Conservation (phyloP, 768 basidiomycete genomes). For the Amyloporia xantha region DNA sequence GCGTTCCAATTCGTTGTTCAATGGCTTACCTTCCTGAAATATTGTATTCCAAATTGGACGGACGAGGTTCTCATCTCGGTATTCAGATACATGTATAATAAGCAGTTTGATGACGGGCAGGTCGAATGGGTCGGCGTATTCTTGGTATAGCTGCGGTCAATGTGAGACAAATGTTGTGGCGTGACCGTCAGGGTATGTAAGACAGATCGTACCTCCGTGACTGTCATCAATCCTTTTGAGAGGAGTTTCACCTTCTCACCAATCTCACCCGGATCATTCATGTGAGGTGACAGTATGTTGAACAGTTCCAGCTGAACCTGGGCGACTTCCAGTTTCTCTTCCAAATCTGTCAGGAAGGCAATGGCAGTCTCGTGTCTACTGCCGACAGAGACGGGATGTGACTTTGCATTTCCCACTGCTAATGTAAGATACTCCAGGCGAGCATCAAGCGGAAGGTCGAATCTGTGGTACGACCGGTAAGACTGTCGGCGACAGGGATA, state of each 20-base stretch:
- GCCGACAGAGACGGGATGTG: slow-evolving; percentile 74
- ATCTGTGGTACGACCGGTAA: slow-evolving; percentile 32
- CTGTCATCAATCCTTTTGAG: slow-evolving; percentile 58
- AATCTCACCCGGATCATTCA: slow-evolving; percentile 53
- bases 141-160: slow-evolving; percentile 80
- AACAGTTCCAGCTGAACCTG: slow-evolving; percentile 94
- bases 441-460: slow-evolving; percentile 59
- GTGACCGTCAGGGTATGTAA: background rate
- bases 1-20: background rate
- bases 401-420: slow-evolving; percentile 94
- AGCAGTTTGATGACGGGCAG: slow-evolving; percentile 79
- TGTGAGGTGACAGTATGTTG: slow-evolving; percentile 54
- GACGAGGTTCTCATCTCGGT: slow-evolving; percentile 76
- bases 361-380: slow-evolving; percentile 87
- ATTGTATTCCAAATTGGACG: slow-evolving; percentile 86
- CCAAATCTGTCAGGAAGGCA: slow-evolving; percentile 88
- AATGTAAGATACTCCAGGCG: slow-evolving; percentile 90
- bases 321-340: slow-evolving; percentile 95
- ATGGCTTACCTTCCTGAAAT: slow-evolving; percentile 63
- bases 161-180: background rate
- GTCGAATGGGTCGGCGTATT: slow-evolving; percentile 83
- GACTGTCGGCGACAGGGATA: too few species aligned
- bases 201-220: slow-evolving; percentile 65
- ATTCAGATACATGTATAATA: slow-evolving; percentile 90
- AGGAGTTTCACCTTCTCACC: slow-evolving; percentile 57